Evolutionary conservation across 192 early-diverging fungal species (phyloP).

Genomic region (Coemansia sp.): DNA sequence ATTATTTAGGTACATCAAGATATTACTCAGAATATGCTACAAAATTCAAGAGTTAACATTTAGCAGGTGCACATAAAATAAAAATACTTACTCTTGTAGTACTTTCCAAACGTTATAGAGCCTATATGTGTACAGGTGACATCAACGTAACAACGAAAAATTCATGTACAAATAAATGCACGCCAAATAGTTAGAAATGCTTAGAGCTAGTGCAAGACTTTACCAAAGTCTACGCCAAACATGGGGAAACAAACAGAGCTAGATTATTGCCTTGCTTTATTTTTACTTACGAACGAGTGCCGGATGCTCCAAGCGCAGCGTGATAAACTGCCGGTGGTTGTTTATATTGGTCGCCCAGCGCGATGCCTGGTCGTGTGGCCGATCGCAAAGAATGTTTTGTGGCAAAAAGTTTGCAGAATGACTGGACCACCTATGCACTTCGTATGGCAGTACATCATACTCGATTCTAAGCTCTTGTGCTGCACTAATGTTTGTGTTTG

Average conservation of each 20-base stretch:
- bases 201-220: neutral
- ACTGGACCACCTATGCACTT: conserved; percentile 74
- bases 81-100: conserved; percentile 57
- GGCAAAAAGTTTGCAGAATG: conserved; percentile 86
- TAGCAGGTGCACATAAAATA: neutral
- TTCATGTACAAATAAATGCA: neutral
- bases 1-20: neutral
- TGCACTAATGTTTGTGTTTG: neutral
- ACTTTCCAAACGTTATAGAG: conserved; percentile 93
- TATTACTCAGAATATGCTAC: neutral
- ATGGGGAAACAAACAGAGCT: neutral
- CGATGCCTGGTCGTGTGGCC: conserved; percentile 85
- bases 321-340: conserved; percentile 91
- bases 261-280: neutral
- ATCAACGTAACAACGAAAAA: conserved; percentile 8
- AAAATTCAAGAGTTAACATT: neutral
- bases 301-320: conserved; percentile 82
- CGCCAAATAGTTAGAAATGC: neutral
- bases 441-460: conserved; percentile 58
- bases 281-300: conserved; percentile 77
- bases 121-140: conserved; percentile 23
- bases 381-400: conserved; percentile 76
- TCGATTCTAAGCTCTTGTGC: conserved; percentile 40
- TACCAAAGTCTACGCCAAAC: neutral
- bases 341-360: conserved; percentile 86